Evolutionary conservation across 1,284 basidiomycete species (phyloP).

Genomic region (Meira nashicola): DNA sequence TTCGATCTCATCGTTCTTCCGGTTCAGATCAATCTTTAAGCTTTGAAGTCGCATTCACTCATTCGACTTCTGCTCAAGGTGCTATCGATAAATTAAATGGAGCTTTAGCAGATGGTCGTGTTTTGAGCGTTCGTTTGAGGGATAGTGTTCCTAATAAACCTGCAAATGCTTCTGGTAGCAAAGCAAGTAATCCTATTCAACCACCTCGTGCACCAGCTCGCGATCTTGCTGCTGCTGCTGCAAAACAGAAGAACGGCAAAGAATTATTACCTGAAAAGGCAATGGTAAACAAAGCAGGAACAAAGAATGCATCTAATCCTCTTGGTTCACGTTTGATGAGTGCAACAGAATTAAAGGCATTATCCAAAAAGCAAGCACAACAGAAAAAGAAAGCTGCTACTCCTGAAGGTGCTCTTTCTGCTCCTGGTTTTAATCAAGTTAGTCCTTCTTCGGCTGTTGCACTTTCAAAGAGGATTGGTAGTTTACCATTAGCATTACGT

Average conservation of each 20-base stretch:
- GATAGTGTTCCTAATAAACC: not conserved
- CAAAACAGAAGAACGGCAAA: not conserved
- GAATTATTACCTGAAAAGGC: not conserved
- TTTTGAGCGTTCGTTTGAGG: conserved; percentile 29
- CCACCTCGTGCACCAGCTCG: not conserved
- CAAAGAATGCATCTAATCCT: not conserved
- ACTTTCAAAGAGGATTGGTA: conserved; percentile 5
- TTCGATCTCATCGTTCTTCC: conserved; percentile 15
- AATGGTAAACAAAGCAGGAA: not conserved
- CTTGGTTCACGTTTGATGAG: not conserved
- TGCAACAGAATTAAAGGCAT: conserved; percentile 6
- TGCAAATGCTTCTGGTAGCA: conserved; percentile 1
- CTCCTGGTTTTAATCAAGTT: not conserved
- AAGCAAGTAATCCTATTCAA: not conserved
- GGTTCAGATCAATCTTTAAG: conserved; percentile 36
- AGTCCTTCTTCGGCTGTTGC: not conserved
- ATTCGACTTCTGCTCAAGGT: conserved; percentile 26
- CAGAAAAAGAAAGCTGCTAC: not conserved
- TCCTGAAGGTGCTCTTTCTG: not conserved
- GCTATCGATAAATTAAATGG: conserved; percentile 46
- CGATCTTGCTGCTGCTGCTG: not conserved
- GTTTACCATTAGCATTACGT: conserved; percentile 7
- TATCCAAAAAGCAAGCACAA: conserved; percentile 6
- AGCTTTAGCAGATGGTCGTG: conserved; percentile 46
- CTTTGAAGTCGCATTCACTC: conserved; percentile 43